A percentile compares a stretch with the other conserved stretches of the same genome.
Conservation (phyloP, 2,329 filamentous ascomycete species). For the Rhinocladiella similis region DNA sequence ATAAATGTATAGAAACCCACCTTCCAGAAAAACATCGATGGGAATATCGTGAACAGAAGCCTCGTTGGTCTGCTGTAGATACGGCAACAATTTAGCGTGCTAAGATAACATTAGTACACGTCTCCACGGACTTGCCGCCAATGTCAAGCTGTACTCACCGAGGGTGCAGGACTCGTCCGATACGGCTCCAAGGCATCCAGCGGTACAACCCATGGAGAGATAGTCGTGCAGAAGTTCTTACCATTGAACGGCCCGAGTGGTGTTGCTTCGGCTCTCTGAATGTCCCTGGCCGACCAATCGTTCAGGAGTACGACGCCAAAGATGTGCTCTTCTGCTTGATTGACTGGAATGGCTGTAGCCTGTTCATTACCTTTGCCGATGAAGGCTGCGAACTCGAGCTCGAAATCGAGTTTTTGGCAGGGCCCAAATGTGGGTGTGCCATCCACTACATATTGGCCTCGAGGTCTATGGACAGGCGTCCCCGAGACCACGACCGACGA, state of each 20-base stretch:
- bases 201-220: conserved; percentile 11
- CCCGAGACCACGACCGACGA: conserved; percentile 75
- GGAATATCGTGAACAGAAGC: too few species aligned
- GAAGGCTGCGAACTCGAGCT: conserved; percentile 76
- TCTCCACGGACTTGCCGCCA: too few species aligned
- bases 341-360: too few species aligned
- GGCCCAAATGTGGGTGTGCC: conserved; percentile 51
- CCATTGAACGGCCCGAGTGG: conserved; percentile 14
- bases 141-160: too few species aligned
- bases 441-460: not conserved
- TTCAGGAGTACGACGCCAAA: conserved; percentile 82
- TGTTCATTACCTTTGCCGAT: too few species aligned
- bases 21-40: too few species aligned
- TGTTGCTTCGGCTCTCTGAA: conserved; percentile 7
- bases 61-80: too few species aligned
- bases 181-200: too few species aligned
- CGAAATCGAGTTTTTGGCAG: conserved; percentile 69
- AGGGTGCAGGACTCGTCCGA: not conserved
- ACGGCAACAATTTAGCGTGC: too few species aligned
- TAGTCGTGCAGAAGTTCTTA: conserved; percentile 15
- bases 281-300: conserved; percentile 60
- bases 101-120: too few species aligned
- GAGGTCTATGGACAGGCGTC: conserved; percentile 35
- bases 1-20: too few species aligned
- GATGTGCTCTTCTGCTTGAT: conserved; percentile 66